Percentiles rank a stretch among this genome's conserved stretches.
Evolutionary conservation across 2,329 filamentous ascomycete species (phyloP).

Genomic region (Colletotrichum zoysiae): DNA sequence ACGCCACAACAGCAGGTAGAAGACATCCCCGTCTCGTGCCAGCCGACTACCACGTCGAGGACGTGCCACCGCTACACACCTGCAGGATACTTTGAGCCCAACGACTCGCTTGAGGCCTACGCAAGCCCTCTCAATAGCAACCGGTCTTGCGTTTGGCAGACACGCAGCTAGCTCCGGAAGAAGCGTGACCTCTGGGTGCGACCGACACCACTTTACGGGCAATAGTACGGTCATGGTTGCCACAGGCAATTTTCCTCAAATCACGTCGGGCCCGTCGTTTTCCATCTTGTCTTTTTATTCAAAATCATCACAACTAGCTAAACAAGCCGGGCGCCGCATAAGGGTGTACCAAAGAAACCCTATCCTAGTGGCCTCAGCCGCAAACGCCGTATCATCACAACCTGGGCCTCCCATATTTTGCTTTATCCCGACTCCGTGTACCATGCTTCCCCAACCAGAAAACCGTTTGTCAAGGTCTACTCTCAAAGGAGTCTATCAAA

Average conservation of each 20-base stretch:
- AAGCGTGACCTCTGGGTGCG: background rate
- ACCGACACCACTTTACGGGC: background rate
- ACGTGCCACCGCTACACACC: constrained; percentile 50
- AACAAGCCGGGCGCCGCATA: constrained; percentile 29
- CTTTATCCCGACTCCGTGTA: constrained; percentile 39
- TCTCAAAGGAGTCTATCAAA: constrained; percentile 29
- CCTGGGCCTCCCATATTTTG: constrained; percentile 26
- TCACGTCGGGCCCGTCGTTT: background rate
- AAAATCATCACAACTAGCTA: constrained; percentile 14
- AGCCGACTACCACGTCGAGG: constrained; percentile 50
- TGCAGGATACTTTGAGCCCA: constrained; percentile 23
- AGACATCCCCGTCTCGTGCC: background rate
- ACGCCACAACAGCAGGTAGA: background rate
- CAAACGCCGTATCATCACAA: constrained; percentile 29
- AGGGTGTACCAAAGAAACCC: constrained; percentile 37
- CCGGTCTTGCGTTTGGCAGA: background rate
- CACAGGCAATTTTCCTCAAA: background rate
- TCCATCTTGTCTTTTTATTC: constrained; percentile 13
- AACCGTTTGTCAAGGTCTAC: constrained; percentile 5
- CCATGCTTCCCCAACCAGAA: constrained; percentile 25
- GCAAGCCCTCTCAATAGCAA: constrained; percentile 7
- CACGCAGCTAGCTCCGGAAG: background rate
- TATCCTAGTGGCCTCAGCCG: constrained; percentile 33
- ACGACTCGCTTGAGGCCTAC: constrained; percentile 48
- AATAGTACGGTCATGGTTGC: too few relatives aligned